Conservation (phyloP, 495 filamentous ascomycete genomes). For the Chlorociboria aeruginascens region DNA sequence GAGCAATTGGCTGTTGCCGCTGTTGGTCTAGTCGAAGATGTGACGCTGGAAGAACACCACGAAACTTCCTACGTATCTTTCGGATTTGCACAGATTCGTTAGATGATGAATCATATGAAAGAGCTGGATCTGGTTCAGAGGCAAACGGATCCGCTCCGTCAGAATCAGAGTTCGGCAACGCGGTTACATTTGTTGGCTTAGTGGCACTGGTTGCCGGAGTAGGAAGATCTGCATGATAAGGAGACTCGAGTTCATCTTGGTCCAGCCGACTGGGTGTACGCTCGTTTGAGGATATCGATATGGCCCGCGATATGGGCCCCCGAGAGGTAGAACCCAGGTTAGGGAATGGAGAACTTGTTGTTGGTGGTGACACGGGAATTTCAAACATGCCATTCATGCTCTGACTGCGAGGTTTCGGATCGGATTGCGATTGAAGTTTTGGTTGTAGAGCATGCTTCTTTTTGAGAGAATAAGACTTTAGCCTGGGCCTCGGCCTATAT, state of each 20-base stretch:
- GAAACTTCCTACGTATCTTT: constrained; percentile 42
- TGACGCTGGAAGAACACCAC: constrained; percentile 82
- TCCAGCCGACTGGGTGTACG: not conserved
- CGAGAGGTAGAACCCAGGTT: not conserved
- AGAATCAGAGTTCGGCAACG: constrained; percentile 14
- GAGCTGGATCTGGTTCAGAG: not conserved
- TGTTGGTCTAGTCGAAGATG: constrained; percentile 64
- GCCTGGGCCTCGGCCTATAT: constrained; percentile 13
- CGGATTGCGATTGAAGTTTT: not conserved
- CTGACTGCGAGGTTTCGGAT: not conserved
- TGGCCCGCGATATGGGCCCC: not conserved
- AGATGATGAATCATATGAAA: constrained; percentile 11
- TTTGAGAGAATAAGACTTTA: constrained; percentile 13
- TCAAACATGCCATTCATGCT: constrained; percentile 10
- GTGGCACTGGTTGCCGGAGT: constrained; percentile 15
- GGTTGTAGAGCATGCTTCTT: not conserved
- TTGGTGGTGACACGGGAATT: constrained; percentile 24
- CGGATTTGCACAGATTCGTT: constrained; percentile 34
- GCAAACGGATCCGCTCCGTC: constrained; percentile 12
- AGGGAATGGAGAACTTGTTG: constrained; percentile 14
- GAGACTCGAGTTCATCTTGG: not conserved
- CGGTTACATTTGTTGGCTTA: constrained; percentile 19
- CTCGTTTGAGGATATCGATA: constrained; percentile 3
- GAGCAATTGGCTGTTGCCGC: constrained; percentile 29
- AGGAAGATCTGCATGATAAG: constrained; percentile 4